Percentiles rank a stretch among this genome's conserved stretches.
Evolutionary conservation across 164 flowering plant genomes (phyloP).

Genomic region (Magnolia changhungtana): DNA sequence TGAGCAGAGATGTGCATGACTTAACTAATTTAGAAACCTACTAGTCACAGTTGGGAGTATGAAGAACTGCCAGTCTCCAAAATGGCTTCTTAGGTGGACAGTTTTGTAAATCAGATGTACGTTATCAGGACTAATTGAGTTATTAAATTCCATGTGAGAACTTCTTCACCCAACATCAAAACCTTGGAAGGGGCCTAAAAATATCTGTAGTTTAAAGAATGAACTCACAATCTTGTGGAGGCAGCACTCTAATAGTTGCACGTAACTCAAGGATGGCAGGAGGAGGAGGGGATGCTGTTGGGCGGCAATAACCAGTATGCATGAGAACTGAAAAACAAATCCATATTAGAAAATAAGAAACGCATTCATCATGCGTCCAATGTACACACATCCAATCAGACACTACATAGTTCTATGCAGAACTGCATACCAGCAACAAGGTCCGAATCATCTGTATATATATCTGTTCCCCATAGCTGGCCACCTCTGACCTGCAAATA

Average conservation of each 20-base stretch:
- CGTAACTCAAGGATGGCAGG: conserved; percentile 80
- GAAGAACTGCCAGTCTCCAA: no score
- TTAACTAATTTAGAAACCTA: no score
- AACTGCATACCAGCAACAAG: conserved; percentile 90
- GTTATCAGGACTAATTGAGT: neutral
- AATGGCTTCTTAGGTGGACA: no score
- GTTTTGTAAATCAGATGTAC: neutral
- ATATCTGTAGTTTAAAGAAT: neutral
- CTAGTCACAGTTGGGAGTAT: no score
- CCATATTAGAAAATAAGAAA: neutral
- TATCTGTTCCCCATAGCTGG: conserved; percentile 98
- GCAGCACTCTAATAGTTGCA: conserved; percentile 79
- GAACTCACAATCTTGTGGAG: conserved; percentile 87
- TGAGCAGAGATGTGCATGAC: no score
- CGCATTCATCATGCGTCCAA: neutral
- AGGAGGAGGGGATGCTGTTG: conserved; percentile 91
- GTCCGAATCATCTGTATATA: conserved; percentile 98
- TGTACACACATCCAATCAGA: neutral
- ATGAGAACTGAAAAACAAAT: conserved; percentile 71
- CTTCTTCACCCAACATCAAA: neutral
- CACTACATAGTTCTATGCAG: neutral
- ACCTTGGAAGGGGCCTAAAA: neutral
- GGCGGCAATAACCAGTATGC: conserved; percentile 98
- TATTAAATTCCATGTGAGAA: neutral
- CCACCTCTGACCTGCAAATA: conserved; percentile 89